These are phyloP conservation scores for Penicillium sp. DNA, from an alignment of 2,329 filamentous ascomycete genomes.

Conservation along the genomic window DNA sequence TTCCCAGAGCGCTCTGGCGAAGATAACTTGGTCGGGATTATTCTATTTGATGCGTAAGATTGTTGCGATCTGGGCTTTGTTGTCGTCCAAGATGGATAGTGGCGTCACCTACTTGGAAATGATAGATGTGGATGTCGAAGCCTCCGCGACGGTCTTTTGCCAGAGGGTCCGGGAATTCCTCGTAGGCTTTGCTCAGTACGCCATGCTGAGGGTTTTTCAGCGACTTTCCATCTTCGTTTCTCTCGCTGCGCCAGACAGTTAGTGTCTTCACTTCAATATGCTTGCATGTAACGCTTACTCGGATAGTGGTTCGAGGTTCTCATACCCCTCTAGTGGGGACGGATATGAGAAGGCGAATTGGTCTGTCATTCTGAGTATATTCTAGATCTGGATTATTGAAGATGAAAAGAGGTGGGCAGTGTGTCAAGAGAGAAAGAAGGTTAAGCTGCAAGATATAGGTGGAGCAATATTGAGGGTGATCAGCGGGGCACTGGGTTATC, in stretches of 20 bases:
- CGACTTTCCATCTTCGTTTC: slow-evolving; percentile 72
- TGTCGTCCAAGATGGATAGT: too few relatives aligned
- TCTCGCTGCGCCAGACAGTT: slow-evolving; percentile 47
- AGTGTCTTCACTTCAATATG: background rate
- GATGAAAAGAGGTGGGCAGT: background rate
- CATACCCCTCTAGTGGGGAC: slow-evolving; percentile 54
- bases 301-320: slow-evolving; percentile 49
- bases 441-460: background rate
- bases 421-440: background rate
- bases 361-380: slow-evolving; percentile 46
- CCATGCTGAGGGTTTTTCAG: slow-evolving; percentile 64
- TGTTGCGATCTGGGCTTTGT: background rate
- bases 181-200: slow-evolving; percentile 66
- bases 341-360: slow-evolving; percentile 55
- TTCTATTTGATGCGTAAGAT: slow-evolving; percentile 37
- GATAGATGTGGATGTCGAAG: slow-evolving; percentile 88
- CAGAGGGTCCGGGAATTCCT: slow-evolving; percentile 66
- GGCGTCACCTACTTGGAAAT: slow-evolving; percentile 53
- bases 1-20: slow-evolving; percentile 71
- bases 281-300: slow-evolving; percentile 32
- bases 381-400: background rate
- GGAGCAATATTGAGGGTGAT: background rate
- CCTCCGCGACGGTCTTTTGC: slow-evolving; percentile 65
- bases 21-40: slow-evolving; percentile 62
- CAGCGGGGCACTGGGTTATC: slow-evolving; percentile 6